Evolutionary conservation across 768 basidiomycete species (phyloP).

Genomic region (Pisolithus sp.): DNA sequence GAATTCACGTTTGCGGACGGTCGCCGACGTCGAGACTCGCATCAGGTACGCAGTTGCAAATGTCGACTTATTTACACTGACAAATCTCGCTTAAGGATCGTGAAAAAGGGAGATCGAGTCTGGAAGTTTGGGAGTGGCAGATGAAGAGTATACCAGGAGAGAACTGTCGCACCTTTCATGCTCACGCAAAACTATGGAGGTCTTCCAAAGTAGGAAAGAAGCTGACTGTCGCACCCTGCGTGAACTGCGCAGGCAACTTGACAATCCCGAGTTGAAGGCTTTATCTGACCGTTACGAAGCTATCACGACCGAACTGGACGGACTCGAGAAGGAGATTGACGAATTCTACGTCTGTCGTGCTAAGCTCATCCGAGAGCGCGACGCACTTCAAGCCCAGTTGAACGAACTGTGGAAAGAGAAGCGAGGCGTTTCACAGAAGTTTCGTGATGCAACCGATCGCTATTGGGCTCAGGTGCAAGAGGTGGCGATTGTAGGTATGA

Average conservation of each 20-base stretch:
- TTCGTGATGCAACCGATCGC: constrained; percentile 80
- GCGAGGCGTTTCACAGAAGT: constrained; percentile 62
- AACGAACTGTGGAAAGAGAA: constrained; percentile 70
- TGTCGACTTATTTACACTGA: constrained; percentile 1
- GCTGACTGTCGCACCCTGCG: constrained; percentile 68
- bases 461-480: constrained; percentile 84
- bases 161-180: constrained; percentile 77
- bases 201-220: constrained; percentile 73
- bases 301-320: constrained; percentile 80
- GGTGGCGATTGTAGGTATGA: constrained; percentile 82
- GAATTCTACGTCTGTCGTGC: constrained; percentile 74
- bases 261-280: constrained; percentile 86
- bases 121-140: constrained; percentile 83
- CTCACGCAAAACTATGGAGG: constrained; percentile 66
- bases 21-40: constrained; percentile 80
- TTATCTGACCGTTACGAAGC: constrained; percentile 73
- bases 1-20: constrained; percentile 74
- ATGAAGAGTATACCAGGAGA: constrained; percentile 88
- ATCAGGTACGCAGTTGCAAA: constrained; percentile 57
- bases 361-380: constrained; percentile 85
- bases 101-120: constrained; percentile 90
- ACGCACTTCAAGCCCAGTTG: constrained; percentile 59
- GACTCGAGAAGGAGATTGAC: constrained; percentile 79
- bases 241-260: constrained; percentile 73
- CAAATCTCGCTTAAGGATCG: constrained; percentile 39